These are phyloP conservation scores for Opeltia flavorubescens DNA, from an alignment of 495 filamentous ascomycete genomes.

Conservation along the genomic window DNA sequence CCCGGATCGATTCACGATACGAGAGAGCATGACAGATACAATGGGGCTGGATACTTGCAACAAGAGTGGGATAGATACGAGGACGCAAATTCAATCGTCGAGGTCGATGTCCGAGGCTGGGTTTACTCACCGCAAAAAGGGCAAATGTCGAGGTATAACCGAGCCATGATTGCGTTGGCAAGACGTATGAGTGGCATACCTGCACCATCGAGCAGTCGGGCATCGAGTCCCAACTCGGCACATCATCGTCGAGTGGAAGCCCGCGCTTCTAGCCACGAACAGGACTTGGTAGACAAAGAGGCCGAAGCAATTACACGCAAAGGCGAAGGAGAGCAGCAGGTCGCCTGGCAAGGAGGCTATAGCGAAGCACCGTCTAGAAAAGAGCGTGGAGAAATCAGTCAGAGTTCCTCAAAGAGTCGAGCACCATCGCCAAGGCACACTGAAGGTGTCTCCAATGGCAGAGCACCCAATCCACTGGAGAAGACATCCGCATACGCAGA, in stretches of 20 bases:
- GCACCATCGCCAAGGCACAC: conserved; percentile 10
- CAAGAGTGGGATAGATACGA: conserved; percentile 55
- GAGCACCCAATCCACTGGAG: conserved; percentile 9
- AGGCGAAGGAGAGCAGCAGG: conserved; percentile 55
- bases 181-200: conserved; percentile 75
- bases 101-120: conserved; percentile 93
- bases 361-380: conserved; percentile 31
- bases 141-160: conserved; percentile 77
- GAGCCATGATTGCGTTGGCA: conserved; percentile 70
- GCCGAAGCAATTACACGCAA: conserved; percentile 57
- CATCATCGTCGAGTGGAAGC: conserved; percentile 19
- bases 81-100: conserved; percentile 69
- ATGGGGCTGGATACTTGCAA: conserved; percentile 52
- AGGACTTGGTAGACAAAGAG: conserved; percentile 54
- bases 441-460: not conserved
- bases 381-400: conserved; percentile 17
- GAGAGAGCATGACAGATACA: conserved; percentile 17
- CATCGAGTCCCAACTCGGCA: conserved; percentile 22
- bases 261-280: conserved; percentile 30
- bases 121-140: conserved; percentile 74
- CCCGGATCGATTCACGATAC: conserved; percentile 19
- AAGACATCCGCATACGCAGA: conserved; percentile 10
- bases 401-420: conserved; percentile 8
- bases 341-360: conserved; percentile 51
- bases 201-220: conserved; percentile 34